These are phyloP conservation scores for Plasmodium gonderi DNA, from an alignment of 169 alveolate species.

Conservation along the genomic window DNA sequence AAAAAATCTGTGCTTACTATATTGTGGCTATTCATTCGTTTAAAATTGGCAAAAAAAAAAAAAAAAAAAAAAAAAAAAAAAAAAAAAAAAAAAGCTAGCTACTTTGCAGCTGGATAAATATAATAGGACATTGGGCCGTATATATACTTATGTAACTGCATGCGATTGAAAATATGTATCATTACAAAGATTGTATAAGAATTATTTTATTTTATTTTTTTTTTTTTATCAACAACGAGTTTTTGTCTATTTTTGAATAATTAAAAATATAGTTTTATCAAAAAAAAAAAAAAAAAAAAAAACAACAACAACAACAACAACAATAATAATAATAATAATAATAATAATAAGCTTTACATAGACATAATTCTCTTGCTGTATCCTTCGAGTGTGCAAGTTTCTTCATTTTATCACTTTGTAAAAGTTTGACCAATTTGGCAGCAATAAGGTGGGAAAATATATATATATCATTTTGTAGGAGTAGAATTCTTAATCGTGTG, in stretches of 20 bases:
- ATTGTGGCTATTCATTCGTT: background rate
- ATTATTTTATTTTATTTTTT: background rate
- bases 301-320: too few relatives aligned
- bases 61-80: background rate
- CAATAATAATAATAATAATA: too few relatives aligned
- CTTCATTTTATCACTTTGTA: background rate
- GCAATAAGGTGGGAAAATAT: background rate
- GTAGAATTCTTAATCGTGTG: background rate
- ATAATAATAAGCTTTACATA: too few relatives aligned
- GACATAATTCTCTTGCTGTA: background rate
- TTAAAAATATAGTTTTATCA: too few relatives aligned
- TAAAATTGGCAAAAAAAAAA: conserved; percentile 1
- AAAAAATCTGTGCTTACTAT: conserved; percentile 3
- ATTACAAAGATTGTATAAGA: background rate
- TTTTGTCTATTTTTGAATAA: background rate
- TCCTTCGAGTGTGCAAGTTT: background rate
- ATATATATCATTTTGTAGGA: background rate
- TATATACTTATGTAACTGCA: too few relatives aligned
- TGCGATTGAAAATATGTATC: background rate
- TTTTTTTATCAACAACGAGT: background rate
- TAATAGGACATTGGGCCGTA: too few relatives aligned
- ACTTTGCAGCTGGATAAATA: background rate
- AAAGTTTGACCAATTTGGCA: background rate
- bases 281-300: background rate
- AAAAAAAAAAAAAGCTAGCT: background rate